Evolutionary conservation across 2,329 filamentous ascomycete genomes (phyloP), one percentile per base, ranked within the genome.

Genomic region (Boeremia exigua): DNA sequence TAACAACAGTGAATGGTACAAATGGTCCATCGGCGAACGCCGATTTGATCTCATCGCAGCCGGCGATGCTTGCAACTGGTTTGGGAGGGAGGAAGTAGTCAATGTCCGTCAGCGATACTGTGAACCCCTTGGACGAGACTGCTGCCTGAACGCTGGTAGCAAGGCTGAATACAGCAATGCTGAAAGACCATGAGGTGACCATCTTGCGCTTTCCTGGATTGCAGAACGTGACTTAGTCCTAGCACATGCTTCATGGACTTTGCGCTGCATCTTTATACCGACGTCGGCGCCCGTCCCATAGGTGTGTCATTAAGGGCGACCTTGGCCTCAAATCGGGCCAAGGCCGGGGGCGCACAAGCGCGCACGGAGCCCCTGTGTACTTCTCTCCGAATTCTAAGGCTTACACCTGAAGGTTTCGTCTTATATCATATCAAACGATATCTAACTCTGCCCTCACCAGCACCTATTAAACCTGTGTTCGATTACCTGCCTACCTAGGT

Each of bases 71-170:
- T 15, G 70, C 70, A 1, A 77, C 66, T 3, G 73, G 62, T 14
- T 70, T 70, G 3, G 75, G 71, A 6, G 77, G 76, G 4, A 79
- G 61, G 56, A 77, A 79, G 61, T 78, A 79, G 3, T 72, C 61
- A 10, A 77, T 61, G 32, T 73, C 75, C 37, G 75, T 70, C 2
- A 80, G 62, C 5, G 70, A 67, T 0, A 79, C 73, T 0, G 77
- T 79, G 53, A 75, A 75, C 6, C 77, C 77, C 3, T 76, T 78
- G 10, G 71, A 65, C 11, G 67, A 66, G 0, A 68, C 61, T 8
- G 59, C 62, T 45, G 66, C 67, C n/a, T 56, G 53, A 15, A 59
- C 54, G 36, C 40, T 52, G 8, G 48, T 42, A 3, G 47, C 40
- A 14, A 63, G 19, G 7, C 49, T 38, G 11, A 61, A 33, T 3